phyloP scores from a whole-genome alignment of 176 grass and related monocot species.

The Phyllostachys edulis region DNA sequence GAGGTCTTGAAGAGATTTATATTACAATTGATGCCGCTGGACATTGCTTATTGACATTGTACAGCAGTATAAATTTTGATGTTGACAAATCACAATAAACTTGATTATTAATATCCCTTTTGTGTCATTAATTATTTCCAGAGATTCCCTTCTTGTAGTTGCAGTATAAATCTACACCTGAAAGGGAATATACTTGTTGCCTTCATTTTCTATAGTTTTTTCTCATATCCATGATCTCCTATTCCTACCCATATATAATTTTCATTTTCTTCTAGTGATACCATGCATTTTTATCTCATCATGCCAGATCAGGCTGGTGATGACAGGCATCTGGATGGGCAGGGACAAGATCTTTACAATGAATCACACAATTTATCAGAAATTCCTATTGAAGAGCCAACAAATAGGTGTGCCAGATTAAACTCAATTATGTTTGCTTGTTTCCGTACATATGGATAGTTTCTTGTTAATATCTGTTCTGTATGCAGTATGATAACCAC shows the following conservation, averaged over 20 bases:
- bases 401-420: slow-evolving; percentile 47
- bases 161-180: slow-evolving; percentile 13
- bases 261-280: background rate
- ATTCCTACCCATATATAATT: background rate
- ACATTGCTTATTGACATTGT: background rate
- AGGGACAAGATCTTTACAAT: slow-evolving; percentile 21
- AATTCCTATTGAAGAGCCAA: slow-evolving; percentile 26
- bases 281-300: slow-evolving; percentile 12
- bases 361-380: slow-evolving; percentile 27
- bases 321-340: slow-evolving; percentile 28
- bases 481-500: slow-evolving; percentile 48
- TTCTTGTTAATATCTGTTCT: slow-evolving; percentile 34
- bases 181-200: background rate
- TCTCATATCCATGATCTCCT: background rate
- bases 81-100: background rate
- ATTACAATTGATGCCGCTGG: background rate
- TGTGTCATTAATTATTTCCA: slow-evolving; percentile 5
- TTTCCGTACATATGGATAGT: slow-evolving; percentile 8
- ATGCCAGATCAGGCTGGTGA: slow-evolving; percentile 35
- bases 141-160: background rate
- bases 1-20: background rate
- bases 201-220: background rate
- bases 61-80: slow-evolving; percentile 1
- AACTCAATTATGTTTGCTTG: background rate
- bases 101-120: slow-evolving; percentile 6